Evolutionary conservation across 2,329 filamentous ascomycete genomes (phyloP).

Genomic region (Aquanectria penicillioides): DNA sequence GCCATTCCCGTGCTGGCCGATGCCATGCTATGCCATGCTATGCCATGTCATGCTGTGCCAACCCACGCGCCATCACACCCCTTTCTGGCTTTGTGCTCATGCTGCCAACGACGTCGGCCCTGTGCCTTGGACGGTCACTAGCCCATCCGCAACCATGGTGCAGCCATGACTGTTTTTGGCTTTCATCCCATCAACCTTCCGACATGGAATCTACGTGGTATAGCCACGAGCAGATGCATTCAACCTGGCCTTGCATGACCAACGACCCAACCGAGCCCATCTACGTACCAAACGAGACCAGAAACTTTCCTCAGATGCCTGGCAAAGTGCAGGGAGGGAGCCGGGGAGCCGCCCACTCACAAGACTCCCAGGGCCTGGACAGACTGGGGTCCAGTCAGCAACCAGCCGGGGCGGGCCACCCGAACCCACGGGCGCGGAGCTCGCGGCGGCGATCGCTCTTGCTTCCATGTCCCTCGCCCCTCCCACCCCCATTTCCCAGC

Average conservation of each 20-base stretch:
- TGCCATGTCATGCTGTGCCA: constrained; percentile 14
- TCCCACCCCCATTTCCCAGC: too few relatives aligned
- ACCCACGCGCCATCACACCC: not conserved
- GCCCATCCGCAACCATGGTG: constrained; percentile 13
- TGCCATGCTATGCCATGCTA: constrained; percentile 12
- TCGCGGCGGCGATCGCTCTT: constrained; percentile 39
- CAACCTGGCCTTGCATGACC: constrained; percentile 12
- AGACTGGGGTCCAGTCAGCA: constrained; percentile 30
- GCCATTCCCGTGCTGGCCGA: constrained; percentile 19
- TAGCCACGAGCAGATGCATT: constrained; percentile 6
- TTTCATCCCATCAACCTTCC: constrained; percentile 12
- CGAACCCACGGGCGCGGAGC: constrained; percentile 43
- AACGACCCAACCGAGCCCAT: constrained; percentile 17
- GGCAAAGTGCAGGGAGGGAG: constrained; percentile 10
- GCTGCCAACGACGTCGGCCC: constrained; percentile 4
- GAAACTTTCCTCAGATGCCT: constrained; percentile 13
- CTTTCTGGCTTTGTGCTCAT: constrained; percentile 12
- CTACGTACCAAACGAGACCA: constrained; percentile 17
- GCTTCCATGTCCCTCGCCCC: constrained; percentile 28
- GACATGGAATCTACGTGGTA: constrained; percentile 8
- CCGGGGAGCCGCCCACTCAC: constrained; percentile 18
- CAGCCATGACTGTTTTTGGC: constrained; percentile 14
- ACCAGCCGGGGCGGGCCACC: constrained; percentile 39
- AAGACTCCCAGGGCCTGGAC: constrained; percentile 25
- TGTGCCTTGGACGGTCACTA: constrained; percentile 19